phyloP scores from a whole-genome alignment of 306 rosid species.

The Sicyos baderoa region DNA sequence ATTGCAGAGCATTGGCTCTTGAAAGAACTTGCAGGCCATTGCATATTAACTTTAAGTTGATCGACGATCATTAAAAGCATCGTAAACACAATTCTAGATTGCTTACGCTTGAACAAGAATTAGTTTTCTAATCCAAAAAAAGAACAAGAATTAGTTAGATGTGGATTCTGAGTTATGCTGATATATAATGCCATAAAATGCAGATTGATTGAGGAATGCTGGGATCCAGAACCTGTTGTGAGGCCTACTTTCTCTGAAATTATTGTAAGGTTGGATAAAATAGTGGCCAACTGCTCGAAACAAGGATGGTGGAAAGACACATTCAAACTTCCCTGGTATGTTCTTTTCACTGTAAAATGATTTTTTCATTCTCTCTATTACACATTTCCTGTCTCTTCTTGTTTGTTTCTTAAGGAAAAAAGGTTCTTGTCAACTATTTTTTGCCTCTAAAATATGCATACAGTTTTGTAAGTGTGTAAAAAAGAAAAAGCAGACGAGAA shows the following conservation, averaged over 20 bases:
- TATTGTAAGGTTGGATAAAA: conserved; percentile 71
- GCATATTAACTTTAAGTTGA: not conserved
- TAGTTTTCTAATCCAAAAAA: too few relatives aligned
- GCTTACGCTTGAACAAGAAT: not conserved
- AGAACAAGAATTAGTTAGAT: not conserved
- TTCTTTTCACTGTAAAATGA: conserved; percentile 18
- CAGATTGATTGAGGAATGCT: conserved; percentile 95
- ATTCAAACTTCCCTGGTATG: conserved; percentile 93
- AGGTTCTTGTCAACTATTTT: not conserved
- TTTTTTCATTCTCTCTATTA: not conserved
- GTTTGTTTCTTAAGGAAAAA: not conserved
- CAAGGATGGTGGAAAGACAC: conserved; percentile 99
- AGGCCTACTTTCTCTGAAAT: conserved; percentile 87
- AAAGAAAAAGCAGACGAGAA: not conserved
- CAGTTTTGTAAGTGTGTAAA: not conserved
- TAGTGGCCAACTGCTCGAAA: conserved; percentile 74
- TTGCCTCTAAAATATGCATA: not conserved
- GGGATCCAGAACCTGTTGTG: conserved; percentile 69
- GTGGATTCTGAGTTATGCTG: not conserved
- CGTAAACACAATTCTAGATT: not conserved
- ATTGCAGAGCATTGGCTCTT: not conserved
- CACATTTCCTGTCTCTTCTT: not conserved
- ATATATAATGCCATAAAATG: not conserved
- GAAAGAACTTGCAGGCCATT: not conserved
- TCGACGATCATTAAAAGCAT: not conserved